Evolutionary conservation across 768 basidiomycete genomes (phyloP), one percentile per base, ranked within the genome.

Genomic region (Boletus pseudopeckii): DNA sequence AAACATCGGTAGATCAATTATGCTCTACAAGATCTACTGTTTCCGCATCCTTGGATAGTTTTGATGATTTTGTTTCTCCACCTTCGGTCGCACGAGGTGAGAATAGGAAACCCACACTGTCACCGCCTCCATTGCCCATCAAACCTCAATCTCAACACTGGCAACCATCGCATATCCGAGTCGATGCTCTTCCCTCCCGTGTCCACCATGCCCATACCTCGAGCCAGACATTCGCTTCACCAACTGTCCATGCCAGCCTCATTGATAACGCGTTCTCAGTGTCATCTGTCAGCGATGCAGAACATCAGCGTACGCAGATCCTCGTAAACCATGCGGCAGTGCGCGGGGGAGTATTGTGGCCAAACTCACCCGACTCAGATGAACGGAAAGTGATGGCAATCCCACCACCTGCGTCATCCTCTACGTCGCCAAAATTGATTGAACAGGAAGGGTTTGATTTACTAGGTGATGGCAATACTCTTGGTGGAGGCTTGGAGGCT

Each of bases 251-350:
- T 45, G 58, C 56, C 39, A 41, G 53, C 30, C 60, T 66, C 32
- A 50, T 65, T 44, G 28, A 48, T 14, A 39, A 41, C 24, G 38
- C 59, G 22, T 56, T 52, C 10, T 34, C 58, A 33, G 10, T 20
- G 39, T 50, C 48, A 48, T 65, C 51, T 26, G 52, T 77, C 13
- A 73, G 74, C 43, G 66, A 73, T 33, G 73, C 75, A 13, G 77
- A 79, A 51, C 84, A 84, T 57, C 74, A 77, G 52, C 80, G 85
- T 37, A 83, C 85, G 2, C 67, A 79, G 55, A 82, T 75, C 55
- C 72, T 88, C 24, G 65, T 89, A 59, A 77, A 83, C 56, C 71
- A 67, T 15, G 86, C 81, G 8, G 83, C 83, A 8, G 69, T 81
- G 4, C 74, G 74, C 14, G 67, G 72, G 3, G 72, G 77, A 2